Evolutionary conservation across 2,329 filamentous ascomycete genomes (phyloP), one percentile per base, ranked within the genome.

Genomic region (Sporothrix variecibatus): DNA sequence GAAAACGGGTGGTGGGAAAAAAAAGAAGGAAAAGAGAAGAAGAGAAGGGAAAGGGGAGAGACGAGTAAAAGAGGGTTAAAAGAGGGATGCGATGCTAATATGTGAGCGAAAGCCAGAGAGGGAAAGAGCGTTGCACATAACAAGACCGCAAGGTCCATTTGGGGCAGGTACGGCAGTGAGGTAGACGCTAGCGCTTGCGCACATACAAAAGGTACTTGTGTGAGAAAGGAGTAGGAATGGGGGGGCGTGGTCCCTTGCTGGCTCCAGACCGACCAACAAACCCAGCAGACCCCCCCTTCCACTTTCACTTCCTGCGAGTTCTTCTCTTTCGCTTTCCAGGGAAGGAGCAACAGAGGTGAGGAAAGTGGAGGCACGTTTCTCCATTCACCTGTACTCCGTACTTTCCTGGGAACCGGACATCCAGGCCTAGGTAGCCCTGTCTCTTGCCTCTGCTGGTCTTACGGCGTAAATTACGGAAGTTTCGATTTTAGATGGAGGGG

Each of bases 181-280:
- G 67, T 69, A 69, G 26, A 23, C 20, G 9, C 46, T 23, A 53
- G 23, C 28, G 28, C 28, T 3, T 34, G 3, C 9, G 8, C 43
- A 7, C 67, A 69, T 69, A 69, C 67, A 69, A 69, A 69, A 53
- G 67, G 46, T 69, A 69, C 67, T 17, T 53, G 17, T 46, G n/a
- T 3, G 23, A 51, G 23, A 15, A 23, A 40, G 49, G 31, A 70
- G 68, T 71, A 31, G 58, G 65, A 72, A 23, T 43, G 53, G 70
- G 38, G 43, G 67, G 46, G 62, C 28, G 46, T 56, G 67, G 67
- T 69, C 46, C 67, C 67, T 69, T 69, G 67, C 46, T 53, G 46
- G 67, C 38, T 46, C 62, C 43, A 49, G 46, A 51, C 26, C 26
- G 11, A 40, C 40, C 43, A 71, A 51, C 67, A 49, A 49, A 43